Conservation (phyloP, 2,329 filamentous ascomycete species). For the Clarireedia hainanense region DNA sequence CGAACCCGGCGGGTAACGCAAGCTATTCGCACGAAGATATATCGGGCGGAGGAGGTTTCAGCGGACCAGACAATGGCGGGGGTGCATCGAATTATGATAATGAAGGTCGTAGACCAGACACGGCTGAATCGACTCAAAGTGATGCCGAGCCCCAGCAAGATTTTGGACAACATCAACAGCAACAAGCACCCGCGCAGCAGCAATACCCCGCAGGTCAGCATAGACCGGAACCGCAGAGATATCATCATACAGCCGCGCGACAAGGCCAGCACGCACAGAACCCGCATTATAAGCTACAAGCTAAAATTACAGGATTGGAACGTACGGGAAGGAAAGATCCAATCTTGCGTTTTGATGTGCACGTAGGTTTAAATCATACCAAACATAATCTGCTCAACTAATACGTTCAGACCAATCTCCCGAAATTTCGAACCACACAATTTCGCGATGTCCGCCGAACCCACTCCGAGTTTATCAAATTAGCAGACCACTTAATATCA, state of each 20-base stretch:
- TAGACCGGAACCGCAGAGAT: conserved; percentile 28
- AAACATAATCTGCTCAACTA: conserved; percentile 6
- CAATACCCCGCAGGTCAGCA: conserved; percentile 29
- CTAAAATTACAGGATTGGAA: conserved; percentile 90
- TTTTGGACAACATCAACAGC: conserved; percentile 25
- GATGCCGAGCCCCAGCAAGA: conserved; percentile 28
- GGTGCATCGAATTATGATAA: conserved; percentile 22
- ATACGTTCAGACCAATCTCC: conserved; percentile 78
- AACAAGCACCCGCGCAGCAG: conserved; percentile 15
- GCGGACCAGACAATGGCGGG: conserved; percentile 22
- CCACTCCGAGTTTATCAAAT: conserved; percentile 91
- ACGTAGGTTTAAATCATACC: conserved; percentile 52
- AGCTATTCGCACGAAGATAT: conserved; percentile 24
- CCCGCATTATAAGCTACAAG: conserved; percentile 78
- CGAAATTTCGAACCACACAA: conserved; percentile 93
- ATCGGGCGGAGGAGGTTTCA: conserved; percentile 18
- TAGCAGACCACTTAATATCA: conserved; percentile 92
- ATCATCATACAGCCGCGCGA: conserved; percentile 23
- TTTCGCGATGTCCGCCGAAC: conserved; percentile 95
- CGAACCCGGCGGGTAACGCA: conserved; percentile 14
- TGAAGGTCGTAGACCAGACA: conserved; percentile 25
- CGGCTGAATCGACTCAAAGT: conserved; percentile 22
- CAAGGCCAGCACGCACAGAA: conserved; percentile 38
- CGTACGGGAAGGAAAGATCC: conserved; percentile 92
- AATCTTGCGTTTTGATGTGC: conserved; percentile 89